phyloP scores from a whole-genome alignment of 2,329 filamentous ascomycete genomes.

The Fusarium equiseti region DNA sequence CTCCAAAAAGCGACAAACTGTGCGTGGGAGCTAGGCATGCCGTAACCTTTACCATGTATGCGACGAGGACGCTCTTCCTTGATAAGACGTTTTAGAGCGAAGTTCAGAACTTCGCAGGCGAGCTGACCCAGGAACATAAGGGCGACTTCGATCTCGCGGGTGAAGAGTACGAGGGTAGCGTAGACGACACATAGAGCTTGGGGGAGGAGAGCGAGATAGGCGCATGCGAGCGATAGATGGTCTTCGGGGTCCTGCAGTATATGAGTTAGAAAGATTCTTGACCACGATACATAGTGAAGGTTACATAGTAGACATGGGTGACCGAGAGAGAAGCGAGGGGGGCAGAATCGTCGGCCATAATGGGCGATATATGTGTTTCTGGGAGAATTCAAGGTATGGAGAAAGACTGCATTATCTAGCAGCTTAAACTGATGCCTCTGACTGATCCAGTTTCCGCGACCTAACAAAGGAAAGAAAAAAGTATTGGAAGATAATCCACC shows the following conservation, averaged over 20 bases:
- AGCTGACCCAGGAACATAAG: slow-evolving; percentile 94
- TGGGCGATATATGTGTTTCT: slow-evolving; percentile 11
- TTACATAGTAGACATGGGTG: slow-evolving; percentile 95
- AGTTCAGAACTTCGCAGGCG: slow-evolving; percentile 91
- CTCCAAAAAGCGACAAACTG: slow-evolving; percentile 96
- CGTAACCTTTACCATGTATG: slow-evolving; percentile 93
- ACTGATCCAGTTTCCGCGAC: neutral
- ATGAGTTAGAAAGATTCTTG: slow-evolving; percentile 1
- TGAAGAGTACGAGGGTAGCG: slow-evolving; percentile 88
- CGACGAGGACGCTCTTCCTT: slow-evolving; percentile 89
- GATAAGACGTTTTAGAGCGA: slow-evolving; percentile 87
- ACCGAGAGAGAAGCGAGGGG: slow-evolving; percentile 90
- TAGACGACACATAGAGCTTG: slow-evolving; percentile 93
- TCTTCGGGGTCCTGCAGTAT: slow-evolving; percentile 82
- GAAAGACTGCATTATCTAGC: slow-evolving; percentile 20
- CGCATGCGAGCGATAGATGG: slow-evolving; percentile 85
- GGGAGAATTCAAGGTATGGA: slow-evolving; percentile 5
- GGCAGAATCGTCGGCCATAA: slow-evolving; percentile 48
- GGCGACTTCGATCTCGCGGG: slow-evolving; percentile 88
- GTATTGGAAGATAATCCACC: neutral
- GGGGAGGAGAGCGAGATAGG: slow-evolving; percentile 93
- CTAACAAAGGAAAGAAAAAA: neutral
- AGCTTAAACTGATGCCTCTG: neutral
- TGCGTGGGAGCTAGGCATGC: slow-evolving; percentile 94
- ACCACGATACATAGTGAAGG: slow-evolving; percentile 47